phyloP scores from a whole-genome alignment of 305 asterid species.

The Fraxinus platypoda region DNA sequence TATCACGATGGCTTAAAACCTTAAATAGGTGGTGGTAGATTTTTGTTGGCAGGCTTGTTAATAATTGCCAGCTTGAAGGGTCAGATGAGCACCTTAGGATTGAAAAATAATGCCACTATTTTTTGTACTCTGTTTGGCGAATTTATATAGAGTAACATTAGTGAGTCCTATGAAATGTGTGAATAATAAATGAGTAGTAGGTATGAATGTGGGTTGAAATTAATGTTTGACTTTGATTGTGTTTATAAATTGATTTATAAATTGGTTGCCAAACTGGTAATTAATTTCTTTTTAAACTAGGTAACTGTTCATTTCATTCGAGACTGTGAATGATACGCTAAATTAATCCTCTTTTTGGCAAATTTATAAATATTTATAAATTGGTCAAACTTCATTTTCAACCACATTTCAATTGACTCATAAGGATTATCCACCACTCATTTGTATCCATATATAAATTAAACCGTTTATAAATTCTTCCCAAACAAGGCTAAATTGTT shows the following conservation, averaged over 20 bases:
- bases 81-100: not conserved
- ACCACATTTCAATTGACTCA: not conserved
- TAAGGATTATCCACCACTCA: not conserved
- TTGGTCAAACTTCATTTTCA: not conserved
- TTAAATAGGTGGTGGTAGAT: not conserved
- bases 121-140: not conserved
- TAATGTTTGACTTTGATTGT: not conserved
- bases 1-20: not conserved
- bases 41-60: not conserved
- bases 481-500: not conserved
- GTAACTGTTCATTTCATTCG: not conserved
- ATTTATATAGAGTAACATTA: not conserved
- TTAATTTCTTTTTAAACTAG: not conserved
- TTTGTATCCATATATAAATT: not conserved
- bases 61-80: not conserved
- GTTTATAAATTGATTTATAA: not conserved
- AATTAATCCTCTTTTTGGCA: not conserved
- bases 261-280: not conserved
- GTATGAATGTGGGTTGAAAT: not conserved
- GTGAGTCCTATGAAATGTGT: not conserved
- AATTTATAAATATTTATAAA: not conserved
- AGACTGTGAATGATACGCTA: not conserved
- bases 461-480: not conserved
- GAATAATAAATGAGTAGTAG: not conserved
- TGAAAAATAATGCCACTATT: not conserved